Base-by-base conservation (phyloP, 495 filamentous ascomycete species). In the Penicillium pulvis region DNA sequence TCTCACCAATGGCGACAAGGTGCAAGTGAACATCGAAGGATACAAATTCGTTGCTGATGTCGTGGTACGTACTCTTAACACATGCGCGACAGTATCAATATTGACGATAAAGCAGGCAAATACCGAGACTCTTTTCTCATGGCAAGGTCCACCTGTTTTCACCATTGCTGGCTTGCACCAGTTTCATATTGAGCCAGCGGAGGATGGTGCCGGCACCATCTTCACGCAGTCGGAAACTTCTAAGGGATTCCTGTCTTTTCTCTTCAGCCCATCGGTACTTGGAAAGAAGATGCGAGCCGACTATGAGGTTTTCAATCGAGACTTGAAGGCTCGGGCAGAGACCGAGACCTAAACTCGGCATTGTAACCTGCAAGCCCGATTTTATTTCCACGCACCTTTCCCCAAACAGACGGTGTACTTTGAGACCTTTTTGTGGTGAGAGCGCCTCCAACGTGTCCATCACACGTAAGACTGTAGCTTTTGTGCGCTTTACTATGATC, bases 101-200 rank as follows among this genome's bases (percentile, higher is more conserved):
- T 10, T 16, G 26, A 19, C 14, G 23, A 2, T 45, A 31, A 3
- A 14, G 11, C 17, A 70, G 68, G 59, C 63, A 31, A 71, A 71
- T 30, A 55, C 54, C 3, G 66, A 71, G 43, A 56, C 20, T 24
- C 44, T 64, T 20, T 65, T 71, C 55, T 64, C 59, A 16, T 71
- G 68, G 68, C 68, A 71, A 31, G 68, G 68, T 10, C 68, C 68
- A 16, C 66, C 66, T 4, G 68, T 71, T 19, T 64, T 66, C 44
- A 68, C 66, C 16, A 55, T 71, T 36, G 53, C 66, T 20, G 66
- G 68, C 5, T 47, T 60, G 17, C 66, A 69, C 47, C 50, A 57
- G 35, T 71, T 71, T 44, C 61, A 54, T 30, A 62, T 71, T 11
- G 61, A 71, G 44, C 59, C 66, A 8, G 51, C 53, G 14, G 67